These are phyloP conservation scores for Knoxdaviesia proteae DNA, from an alignment of 2,329 filamentous ascomycete genomes.

Conservation along the genomic window DNA sequence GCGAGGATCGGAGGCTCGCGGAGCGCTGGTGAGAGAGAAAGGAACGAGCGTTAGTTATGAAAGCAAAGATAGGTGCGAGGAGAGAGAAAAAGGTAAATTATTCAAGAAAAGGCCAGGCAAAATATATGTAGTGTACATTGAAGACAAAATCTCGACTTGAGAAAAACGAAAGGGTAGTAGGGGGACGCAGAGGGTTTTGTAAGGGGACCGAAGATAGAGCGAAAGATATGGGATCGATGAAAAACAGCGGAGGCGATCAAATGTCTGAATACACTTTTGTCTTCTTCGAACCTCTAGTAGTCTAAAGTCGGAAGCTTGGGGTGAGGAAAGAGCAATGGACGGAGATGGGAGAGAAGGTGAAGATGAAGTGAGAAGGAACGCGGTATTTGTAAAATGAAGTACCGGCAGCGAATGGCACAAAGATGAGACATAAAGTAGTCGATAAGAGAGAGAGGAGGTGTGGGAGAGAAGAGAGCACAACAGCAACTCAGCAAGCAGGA, in stretches of 20 bases:
- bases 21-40: neutral
- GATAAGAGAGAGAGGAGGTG: neutral
- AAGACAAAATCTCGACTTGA: neutral
- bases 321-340: neutral
- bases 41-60: neutral
- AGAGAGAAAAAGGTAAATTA: too few species aligned
- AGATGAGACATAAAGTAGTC: neutral
- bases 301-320: neutral
- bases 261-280: neutral
- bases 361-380: neutral
- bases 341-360: neutral
- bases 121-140: neutral
- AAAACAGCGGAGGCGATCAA: neutral
- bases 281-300: neutral
- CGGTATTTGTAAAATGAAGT: neutral
- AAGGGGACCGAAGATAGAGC: neutral
- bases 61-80: neutral
- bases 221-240: neutral
- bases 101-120: too few species aligned
- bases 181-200: neutral
- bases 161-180: neutral
- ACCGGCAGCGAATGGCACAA: neutral
- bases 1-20: neutral
- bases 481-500: too few species aligned
- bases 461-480: neutral